Evolutionary conservation across 345 rosid species (phyloP).

Genomic region (Camelina hispida): DNA sequence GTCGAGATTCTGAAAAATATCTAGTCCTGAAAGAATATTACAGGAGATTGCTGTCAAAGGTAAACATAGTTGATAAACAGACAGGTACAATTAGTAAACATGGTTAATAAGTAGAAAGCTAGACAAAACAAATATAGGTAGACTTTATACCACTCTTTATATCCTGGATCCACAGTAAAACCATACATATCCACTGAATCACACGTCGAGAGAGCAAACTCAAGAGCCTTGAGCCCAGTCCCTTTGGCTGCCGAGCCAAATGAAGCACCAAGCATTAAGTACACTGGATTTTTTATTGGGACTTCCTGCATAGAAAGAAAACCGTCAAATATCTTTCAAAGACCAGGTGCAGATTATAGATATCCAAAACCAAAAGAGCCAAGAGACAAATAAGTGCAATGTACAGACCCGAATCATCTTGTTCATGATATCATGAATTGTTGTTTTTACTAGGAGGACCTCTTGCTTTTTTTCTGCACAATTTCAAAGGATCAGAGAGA

Average conservation of each 20-base stretch:
- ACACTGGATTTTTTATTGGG: slow-evolving; percentile 87
- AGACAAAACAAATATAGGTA: slow-evolving; percentile 2
- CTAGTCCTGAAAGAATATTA: slow-evolving; percentile 70
- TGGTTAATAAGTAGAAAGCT: neutral
- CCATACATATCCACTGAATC: slow-evolving; percentile 97
- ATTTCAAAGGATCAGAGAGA: slow-evolving; percentile 38
- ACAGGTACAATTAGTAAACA: neutral
- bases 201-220: slow-evolving; percentile 87
- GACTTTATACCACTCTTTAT: slow-evolving; percentile 79
- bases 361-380: slow-evolving; percentile 18
- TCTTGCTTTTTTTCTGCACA: slow-evolving; percentile 79
- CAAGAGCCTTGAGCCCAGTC: slow-evolving; percentile 96
- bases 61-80: neutral
- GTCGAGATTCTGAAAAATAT: slow-evolving; percentile 93
- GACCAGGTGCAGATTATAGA: neutral
- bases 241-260: slow-evolving; percentile 99
- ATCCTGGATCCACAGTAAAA: slow-evolving; percentile 96
- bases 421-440: slow-evolving; percentile 95
- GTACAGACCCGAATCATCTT: slow-evolving; percentile 86
- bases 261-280: slow-evolving; percentile 94
- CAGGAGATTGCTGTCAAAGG: neutral
- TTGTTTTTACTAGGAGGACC: slow-evolving; percentile 80
- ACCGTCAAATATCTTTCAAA: neutral
- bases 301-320: slow-evolving; percentile 68
- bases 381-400: slow-evolving; percentile 21